phyloP scores from a whole-genome alignment of 495 filamentous ascomycete genomes.

The Xylaria nigripes region DNA sequence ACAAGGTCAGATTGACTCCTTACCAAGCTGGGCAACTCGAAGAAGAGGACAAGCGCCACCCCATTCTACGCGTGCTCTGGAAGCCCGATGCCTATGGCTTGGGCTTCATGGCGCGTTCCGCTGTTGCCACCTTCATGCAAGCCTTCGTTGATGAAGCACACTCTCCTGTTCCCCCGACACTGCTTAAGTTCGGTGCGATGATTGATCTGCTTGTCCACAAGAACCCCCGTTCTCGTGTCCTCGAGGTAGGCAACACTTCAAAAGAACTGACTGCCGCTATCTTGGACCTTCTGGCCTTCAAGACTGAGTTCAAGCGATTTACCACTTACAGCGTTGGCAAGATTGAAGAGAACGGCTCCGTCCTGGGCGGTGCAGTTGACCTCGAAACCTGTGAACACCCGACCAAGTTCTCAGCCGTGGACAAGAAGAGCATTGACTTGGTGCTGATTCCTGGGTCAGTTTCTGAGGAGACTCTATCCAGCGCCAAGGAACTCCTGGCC shows the following conservation, averaged over 20 bases:
- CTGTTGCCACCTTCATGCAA: background rate
- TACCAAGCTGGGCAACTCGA: background rate
- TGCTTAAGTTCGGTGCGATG: conserved; percentile 19
- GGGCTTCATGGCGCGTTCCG: background rate
- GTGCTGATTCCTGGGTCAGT: background rate
- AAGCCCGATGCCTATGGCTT: conserved; percentile 1
- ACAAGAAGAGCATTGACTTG: background rate
- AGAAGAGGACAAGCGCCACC: background rate
- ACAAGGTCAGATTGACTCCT: background rate
- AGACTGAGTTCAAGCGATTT: conserved; percentile 1
- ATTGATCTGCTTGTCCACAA: conserved; percentile 31
- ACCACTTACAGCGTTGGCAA: background rate
- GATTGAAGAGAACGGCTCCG: background rate
- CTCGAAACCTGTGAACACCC: background rate
- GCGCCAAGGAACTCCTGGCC: background rate
- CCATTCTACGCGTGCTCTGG: background rate
- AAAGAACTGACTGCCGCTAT: conserved; percentile 13
- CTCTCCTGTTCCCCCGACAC: background rate
- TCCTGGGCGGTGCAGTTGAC: background rate
- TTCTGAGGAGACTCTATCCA: background rate
- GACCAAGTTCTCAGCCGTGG: background rate
- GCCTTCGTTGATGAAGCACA: background rate
- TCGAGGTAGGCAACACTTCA: conserved; percentile 36
- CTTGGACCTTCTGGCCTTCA: background rate
- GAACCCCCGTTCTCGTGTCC: conserved; percentile 31